phyloP scores from a whole-genome alignment of 75 land plant species.

The Picea glauca region DNA sequence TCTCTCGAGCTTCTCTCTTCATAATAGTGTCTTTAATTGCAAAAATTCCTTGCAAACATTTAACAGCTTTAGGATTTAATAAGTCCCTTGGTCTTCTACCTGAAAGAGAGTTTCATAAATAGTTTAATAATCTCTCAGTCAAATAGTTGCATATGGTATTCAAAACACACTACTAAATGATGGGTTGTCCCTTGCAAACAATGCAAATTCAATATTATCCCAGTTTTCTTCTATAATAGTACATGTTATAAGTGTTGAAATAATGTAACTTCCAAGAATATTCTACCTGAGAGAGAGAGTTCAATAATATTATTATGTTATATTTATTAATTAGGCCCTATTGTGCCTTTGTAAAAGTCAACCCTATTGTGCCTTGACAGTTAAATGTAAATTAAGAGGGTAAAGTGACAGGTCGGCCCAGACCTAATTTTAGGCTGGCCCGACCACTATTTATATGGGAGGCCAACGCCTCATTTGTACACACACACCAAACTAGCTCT shows the following conservation, averaged over 20 bases:
- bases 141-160: not conserved
- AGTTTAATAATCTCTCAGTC: slow-evolving; percentile 1
- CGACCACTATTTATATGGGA: too few relatives aligned
- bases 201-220: not conserved
- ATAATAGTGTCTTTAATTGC: slow-evolving; percentile 86
- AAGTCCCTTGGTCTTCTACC: slow-evolving; percentile 80
- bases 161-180: not conserved
- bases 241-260: not conserved
- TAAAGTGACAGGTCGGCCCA: too few relatives aligned
- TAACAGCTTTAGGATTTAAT: slow-evolving; percentile 81
- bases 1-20: slow-evolving; percentile 90
- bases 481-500: too few relatives aligned
- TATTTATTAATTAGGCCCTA: too few relatives aligned
- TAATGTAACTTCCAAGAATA: too few relatives aligned
- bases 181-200: not conserved
- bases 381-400: too few relatives aligned
- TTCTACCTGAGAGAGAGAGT: too few relatives aligned
- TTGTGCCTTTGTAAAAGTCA: too few relatives aligned
- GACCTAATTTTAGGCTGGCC: too few relatives aligned
- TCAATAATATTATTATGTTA: too few relatives aligned
- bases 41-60: slow-evolving; percentile 71
- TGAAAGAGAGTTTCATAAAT: slow-evolving; percentile 20
- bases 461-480: too few relatives aligned
- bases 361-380: too few relatives aligned
- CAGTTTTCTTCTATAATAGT: not conserved